Conservation (phyloP, 2,329 filamentous ascomycete species). For the Aspergillus hortae region DNA sequence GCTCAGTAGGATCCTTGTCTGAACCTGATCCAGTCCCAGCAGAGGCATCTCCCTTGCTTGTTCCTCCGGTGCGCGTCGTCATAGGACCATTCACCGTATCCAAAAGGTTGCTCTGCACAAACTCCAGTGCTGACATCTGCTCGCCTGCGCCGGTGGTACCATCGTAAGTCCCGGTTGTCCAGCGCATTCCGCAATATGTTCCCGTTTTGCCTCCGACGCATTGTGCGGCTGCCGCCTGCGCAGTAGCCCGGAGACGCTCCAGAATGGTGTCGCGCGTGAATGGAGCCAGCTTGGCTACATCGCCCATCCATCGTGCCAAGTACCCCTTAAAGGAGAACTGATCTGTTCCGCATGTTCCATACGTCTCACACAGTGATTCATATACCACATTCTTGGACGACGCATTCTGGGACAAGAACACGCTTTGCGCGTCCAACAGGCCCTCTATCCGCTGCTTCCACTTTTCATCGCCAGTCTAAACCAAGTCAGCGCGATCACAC, state of each 20-base stretch:
- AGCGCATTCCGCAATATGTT: constrained; percentile 37
- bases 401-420: constrained; percentile 46
- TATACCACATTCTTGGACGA: background rate
- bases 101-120: constrained; percentile 55
- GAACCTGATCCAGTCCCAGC: constrained; percentile 26
- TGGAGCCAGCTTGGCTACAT: constrained; percentile 55
- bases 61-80: constrained; percentile 54
- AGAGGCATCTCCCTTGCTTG: constrained; percentile 42
- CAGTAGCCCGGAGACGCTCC: constrained; percentile 51
- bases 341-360: constrained; percentile 55
- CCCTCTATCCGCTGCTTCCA: constrained; percentile 54
- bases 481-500: background rate
- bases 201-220: constrained; percentile 27
- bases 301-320: constrained; percentile 57
- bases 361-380: constrained; percentile 17
- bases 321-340: constrained; percentile 65
- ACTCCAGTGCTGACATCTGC: constrained; percentile 46
- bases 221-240: constrained; percentile 48
- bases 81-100: constrained; percentile 39
- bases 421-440: constrained; percentile 52
- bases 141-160: constrained; percentile 32
- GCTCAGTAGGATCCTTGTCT: background rate
- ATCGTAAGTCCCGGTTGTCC: constrained; percentile 31
- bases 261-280: constrained; percentile 51
- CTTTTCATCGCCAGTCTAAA: constrained; percentile 34